A percentile compares a stretch with the other conserved stretches of the same genome.
Conservation (phyloP, 2,329 filamentous ascomycete genomes). For the Phaeosphaeria sp. region DNA sequence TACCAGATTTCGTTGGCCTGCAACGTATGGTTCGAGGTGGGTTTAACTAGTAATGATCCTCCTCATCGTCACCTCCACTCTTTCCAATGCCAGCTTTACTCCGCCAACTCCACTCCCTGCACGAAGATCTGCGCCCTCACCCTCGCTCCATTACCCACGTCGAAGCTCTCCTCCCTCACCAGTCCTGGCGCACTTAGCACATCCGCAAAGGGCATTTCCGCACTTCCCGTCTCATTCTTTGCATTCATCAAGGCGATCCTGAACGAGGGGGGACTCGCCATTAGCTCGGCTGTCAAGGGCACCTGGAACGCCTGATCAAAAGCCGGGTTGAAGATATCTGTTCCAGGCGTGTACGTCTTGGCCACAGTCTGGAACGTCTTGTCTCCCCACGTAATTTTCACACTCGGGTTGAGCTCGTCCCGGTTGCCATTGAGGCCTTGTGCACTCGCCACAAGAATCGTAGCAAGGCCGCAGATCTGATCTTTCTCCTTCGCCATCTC, state of each 20-base stretch:
- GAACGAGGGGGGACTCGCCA: constrained; percentile 29
- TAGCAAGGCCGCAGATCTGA: constrained; percentile 51
- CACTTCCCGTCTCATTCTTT: constrained; percentile 30
- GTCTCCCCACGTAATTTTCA: constrained; percentile 53
- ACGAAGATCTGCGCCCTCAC: constrained; percentile 35
- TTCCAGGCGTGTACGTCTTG: constrained; percentile 54
- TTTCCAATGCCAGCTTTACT: neutral
- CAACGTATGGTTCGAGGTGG: neutral
- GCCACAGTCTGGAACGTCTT: constrained; percentile 52
- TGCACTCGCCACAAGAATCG: constrained; percentile 53
- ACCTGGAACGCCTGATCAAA: constrained; percentile 57
- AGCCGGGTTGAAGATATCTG: constrained; percentile 57
- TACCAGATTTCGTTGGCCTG: neutral
- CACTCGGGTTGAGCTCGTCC: constrained; percentile 54
- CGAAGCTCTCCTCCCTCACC: constrained; percentile 26
- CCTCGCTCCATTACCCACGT: constrained; percentile 33
- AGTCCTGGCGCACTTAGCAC: constrained; percentile 30
- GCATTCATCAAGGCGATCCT: constrained; percentile 38
- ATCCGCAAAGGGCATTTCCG: constrained; percentile 35
- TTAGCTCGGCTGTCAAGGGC: constrained; percentile 46
- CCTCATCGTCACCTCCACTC: no score
- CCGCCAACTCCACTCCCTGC: constrained; percentile 27
- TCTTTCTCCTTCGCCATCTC: constrained; percentile 28
- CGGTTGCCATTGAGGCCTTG: constrained; percentile 52
- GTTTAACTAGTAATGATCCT: no score